phyloP scores from a whole-genome alignment of 1,284 basidiomycete species.

The Pascua sp. region DNA sequence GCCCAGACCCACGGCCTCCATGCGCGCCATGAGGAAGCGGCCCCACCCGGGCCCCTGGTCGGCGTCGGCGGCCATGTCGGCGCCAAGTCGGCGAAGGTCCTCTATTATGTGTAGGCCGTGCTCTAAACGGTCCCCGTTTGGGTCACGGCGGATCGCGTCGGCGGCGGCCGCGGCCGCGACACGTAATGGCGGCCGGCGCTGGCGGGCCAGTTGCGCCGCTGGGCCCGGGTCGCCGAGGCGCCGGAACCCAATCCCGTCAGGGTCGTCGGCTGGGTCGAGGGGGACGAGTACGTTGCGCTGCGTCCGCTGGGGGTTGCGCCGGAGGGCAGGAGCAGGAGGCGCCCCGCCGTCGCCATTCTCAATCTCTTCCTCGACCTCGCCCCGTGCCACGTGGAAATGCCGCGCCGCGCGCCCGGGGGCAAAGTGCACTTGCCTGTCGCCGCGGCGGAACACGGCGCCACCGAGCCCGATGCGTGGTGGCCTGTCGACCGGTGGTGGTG shows the following conservation, averaged over 20 bases:
- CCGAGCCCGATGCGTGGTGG: constrained; percentile 14
- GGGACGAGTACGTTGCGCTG: no score
- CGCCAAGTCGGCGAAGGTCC: neutral
- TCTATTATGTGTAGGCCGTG: neutral
- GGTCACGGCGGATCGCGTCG: neutral
- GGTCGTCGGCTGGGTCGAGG: no score
- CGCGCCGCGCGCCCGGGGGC: neutral
- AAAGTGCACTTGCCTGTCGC: constrained; percentile 21
- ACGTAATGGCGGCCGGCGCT: no score
- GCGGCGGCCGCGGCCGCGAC: neutral
- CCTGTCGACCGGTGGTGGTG: constrained; percentile 5
- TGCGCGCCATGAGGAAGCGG: neutral
- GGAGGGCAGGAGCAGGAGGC: no score
- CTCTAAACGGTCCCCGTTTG: neutral
- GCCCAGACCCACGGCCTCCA: neutral
- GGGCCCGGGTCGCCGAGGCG: no score
- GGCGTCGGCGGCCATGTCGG: no score
- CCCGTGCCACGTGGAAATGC: neutral
- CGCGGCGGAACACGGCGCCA: constrained; percentile 25
- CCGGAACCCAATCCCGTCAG: no score
- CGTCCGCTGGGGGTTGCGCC: no score
- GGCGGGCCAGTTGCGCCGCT: no score
- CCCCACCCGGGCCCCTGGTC: neutral
- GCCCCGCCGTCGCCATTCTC: neutral
- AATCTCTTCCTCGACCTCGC: neutral